Percentiles rank a stretch among this genome's conserved stretches.
These are phyloP conservation scores for Solanum phureja DNA, from an alignment of 257 asterid species.

Conservation along the genomic window DNA sequence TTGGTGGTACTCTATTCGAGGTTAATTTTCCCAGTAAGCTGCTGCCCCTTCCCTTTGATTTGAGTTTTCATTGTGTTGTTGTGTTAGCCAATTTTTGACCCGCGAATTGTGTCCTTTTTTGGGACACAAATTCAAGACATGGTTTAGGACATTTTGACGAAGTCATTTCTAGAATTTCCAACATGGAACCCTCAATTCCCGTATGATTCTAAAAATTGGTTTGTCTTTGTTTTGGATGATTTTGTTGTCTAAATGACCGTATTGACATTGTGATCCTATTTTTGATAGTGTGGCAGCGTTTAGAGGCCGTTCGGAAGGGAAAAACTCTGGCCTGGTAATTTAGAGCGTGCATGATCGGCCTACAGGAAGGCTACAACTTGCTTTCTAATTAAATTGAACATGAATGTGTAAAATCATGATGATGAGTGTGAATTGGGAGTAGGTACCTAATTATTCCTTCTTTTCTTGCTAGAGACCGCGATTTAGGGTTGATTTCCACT, in stretches of 20 bases:
- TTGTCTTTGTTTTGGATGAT: too few species aligned
- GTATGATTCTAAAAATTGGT: too few species aligned
- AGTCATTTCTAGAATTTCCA: rapidly evolving
- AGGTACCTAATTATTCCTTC: too few species aligned
- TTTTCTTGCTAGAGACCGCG: too few species aligned
- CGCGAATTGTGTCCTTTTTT: too few species aligned
- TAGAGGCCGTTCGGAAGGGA: neutral
- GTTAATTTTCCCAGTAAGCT: neutral
- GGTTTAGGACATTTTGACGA: neutral
- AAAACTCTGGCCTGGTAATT: neutral
- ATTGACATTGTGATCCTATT: too few species aligned
- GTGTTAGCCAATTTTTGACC: too few species aligned
- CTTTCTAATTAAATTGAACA: neutral
- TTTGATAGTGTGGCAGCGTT: neutral
- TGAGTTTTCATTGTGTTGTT: neutral
- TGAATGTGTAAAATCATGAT: neutral
- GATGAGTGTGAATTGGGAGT: neutral
- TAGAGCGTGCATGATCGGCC: neutral
- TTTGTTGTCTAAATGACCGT: neutral
- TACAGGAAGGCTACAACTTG: neutral
- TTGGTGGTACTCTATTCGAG: neutral
- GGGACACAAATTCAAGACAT: neutral
- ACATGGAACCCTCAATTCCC: too few species aligned
- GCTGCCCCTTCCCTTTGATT: neutral
- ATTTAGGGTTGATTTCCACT: neutral